Percentiles rank a stretch among this genome's conserved stretches.
These are phyloP conservation scores for Candida qinlingensis DNA, from an alignment of 805 yeast genomes.

Conservation along the genomic window DNA sequence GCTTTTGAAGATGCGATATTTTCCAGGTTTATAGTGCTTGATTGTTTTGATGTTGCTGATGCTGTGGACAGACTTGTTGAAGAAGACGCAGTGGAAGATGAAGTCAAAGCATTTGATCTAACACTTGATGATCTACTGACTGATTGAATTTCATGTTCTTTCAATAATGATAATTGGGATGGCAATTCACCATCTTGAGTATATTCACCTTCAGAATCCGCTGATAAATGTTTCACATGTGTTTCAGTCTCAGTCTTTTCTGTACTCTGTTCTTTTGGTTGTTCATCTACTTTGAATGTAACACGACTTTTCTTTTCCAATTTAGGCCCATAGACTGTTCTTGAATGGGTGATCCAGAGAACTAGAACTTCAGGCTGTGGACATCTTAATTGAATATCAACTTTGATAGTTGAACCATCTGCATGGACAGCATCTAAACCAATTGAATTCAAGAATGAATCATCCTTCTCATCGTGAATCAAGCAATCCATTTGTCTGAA, in stretches of 20 bases:
- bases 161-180: slow-evolving; percentile 34
- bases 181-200: slow-evolving; percentile 31
- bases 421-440: slow-evolving; percentile 67
- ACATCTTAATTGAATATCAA: slow-evolving; percentile 81
- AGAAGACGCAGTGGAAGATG: slow-evolving; percentile 16
- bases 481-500: slow-evolving; percentile 57
- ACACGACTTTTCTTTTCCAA: slow-evolving; percentile 12
- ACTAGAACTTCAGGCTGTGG: slow-evolving; percentile 52
- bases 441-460: slow-evolving; percentile 53
- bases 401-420: slow-evolving; percentile 58
- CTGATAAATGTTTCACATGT: not conserved
- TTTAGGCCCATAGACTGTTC: slow-evolving; percentile 29
- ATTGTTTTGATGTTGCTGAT: slow-evolving; percentile 5
- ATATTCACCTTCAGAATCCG: slow-evolving; percentile 21
- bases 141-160: slow-evolving; percentile 31
- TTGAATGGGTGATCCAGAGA: slow-evolving; percentile 84
- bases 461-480: slow-evolving; percentile 31
- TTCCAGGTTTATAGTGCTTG: slow-evolving; percentile 1
- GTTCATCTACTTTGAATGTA: slow-evolving; percentile 11
- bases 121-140: slow-evolving; percentile 24
- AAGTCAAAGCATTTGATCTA: slow-evolving; percentile 16
- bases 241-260: not conserved
- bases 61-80: slow-evolving; percentile 8
- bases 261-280: not conserved
- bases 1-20: not conserved